A percentile compares a stretch with the other conserved stretches of the same genome.
These are phyloP conservation scores for Rhizopogon roseolus DNA, from an alignment of 768 basidiomycete genomes.

Conservation along the genomic window DNA sequence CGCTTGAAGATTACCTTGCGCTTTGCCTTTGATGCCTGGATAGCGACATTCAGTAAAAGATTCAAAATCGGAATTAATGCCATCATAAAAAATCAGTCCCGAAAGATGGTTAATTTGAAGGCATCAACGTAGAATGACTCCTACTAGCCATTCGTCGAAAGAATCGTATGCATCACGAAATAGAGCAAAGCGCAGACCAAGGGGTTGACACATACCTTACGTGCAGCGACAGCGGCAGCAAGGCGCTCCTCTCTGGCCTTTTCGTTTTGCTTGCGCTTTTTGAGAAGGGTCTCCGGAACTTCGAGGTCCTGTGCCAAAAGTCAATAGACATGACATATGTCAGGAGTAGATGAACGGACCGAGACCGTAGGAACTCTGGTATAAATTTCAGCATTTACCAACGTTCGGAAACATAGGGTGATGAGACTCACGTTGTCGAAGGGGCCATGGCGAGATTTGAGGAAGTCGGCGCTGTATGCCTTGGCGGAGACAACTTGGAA, in stretches of 20 bases:
- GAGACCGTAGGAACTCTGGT: constrained; percentile 42
- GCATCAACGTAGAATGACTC: constrained; percentile 58
- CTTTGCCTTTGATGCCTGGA: constrained; percentile 82
- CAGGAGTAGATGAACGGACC: constrained; percentile 26
- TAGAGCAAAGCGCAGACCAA: constrained; percentile 12
- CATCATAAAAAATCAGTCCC: constrained; percentile 45
- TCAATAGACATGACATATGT: constrained; percentile 10
- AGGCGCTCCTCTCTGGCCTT: constrained; percentile 94
- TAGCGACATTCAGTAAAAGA: constrained; percentile 6
- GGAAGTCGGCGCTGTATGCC: constrained; percentile 22
- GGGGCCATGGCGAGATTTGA: constrained; percentile 43
- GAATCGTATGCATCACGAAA: constrained; percentile 80
- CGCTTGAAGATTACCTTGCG: constrained; percentile 99
- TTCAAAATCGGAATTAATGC: constrained; percentile 4
- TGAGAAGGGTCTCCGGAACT: constrained; percentile 99
- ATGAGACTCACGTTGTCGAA: constrained; percentile 45
- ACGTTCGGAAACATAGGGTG: background rate
- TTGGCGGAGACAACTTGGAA: constrained; percentile 13
- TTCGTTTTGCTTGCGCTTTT: constrained; percentile 98
- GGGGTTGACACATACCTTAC: constrained; percentile 63
- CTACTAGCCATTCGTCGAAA: constrained; percentile 74
- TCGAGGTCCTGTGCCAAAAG: constrained; percentile 64
- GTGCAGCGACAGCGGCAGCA: constrained; percentile 74
- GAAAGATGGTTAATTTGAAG: constrained; percentile 83
- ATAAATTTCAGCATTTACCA: background rate